A percentile compares a stretch with the other conserved stretches of the same genome.
Evolutionary conservation across 371 early-diverging fungal genomes (phyloP).

Genomic region (Circinella minor): DNA sequence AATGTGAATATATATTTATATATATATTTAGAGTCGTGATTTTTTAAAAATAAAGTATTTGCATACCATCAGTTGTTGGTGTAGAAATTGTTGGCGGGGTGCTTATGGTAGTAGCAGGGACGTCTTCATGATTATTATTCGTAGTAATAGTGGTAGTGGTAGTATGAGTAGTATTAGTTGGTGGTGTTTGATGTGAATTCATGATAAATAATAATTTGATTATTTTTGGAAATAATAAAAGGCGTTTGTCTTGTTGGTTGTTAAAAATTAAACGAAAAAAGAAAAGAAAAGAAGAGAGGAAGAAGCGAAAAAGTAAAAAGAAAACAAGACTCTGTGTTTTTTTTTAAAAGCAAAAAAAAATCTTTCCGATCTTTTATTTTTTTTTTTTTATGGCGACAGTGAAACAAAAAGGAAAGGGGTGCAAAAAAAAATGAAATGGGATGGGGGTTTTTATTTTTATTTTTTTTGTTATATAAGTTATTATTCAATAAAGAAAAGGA

Average conservation of each 20-base stretch:
- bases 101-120: neutral
- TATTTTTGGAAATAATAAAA: too few species aligned
- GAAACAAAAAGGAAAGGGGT: conserved; percentile 6
- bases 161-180: neutral
- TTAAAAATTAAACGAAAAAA: conserved; percentile 8
- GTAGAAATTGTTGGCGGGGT: conserved; percentile 5
- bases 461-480: too few species aligned
- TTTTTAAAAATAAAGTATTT: too few species aligned
- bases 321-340: too few species aligned
- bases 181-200: neutral
- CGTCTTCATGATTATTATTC: neutral
- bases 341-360: too few species aligned
- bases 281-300: conserved; percentile 8
- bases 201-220: neutral
- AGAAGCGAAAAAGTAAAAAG: neutral
- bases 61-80: conserved; percentile 1
- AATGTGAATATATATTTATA: too few species aligned
- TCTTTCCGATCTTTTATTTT: too few species aligned
- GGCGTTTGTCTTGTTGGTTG: too few species aligned
- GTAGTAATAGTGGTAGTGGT: neutral
- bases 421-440: neutral
- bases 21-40: neutral
- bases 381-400: conserved; percentile 2
- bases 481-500: conserved; percentile 10
- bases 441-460: too few species aligned